Percentiles rank a stretch among this genome's conserved stretches.
phyloP scores from a whole-genome alignment of 2,329 filamentous ascomycete genomes.

The Pseudogymnoascus sp. region DNA sequence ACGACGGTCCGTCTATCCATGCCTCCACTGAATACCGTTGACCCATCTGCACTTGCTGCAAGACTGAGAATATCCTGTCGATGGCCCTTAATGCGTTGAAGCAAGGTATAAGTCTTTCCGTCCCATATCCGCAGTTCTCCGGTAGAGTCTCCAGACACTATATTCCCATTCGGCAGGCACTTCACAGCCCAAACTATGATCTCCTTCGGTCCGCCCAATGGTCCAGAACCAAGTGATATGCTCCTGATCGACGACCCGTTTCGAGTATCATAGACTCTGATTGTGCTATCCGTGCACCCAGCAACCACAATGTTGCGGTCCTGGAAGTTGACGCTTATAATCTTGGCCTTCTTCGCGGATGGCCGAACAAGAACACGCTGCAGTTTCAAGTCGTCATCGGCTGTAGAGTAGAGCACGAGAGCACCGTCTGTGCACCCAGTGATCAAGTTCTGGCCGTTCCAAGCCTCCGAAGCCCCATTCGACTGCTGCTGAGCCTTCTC shows the following conservation, averaged over 20 bases:
- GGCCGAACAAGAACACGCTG: constrained; percentile 67
- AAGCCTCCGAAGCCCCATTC: constrained; percentile 24
- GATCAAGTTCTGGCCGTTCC: constrained; percentile 56
- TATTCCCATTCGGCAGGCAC: constrained; percentile 76
- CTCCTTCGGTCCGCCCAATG: constrained; percentile 69
- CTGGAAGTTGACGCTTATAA: constrained; percentile 87
- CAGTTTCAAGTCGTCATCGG: constrained; percentile 75
- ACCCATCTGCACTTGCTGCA: constrained; percentile 72
- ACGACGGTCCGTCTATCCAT: constrained; percentile 84
- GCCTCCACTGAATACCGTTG: constrained; percentile 77
- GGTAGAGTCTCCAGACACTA: constrained; percentile 90
- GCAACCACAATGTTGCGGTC: constrained; percentile 74
- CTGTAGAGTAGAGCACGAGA: constrained; percentile 77
- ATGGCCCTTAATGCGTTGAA: constrained; percentile 78
- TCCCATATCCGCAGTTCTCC: constrained; percentile 93
- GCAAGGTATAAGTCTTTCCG: constrained; percentile 80
- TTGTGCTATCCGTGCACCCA: constrained; percentile 93
- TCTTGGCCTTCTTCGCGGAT: constrained; percentile 75
- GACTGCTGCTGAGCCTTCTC: constrained; percentile 15
- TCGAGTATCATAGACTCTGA: constrained; percentile 79
- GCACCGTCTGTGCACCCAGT: constrained; percentile 88
- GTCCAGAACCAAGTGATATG: constrained; percentile 78
- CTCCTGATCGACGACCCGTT: constrained; percentile 68
- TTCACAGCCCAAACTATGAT: constrained; percentile 92
- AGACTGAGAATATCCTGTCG: constrained; percentile 85